Evolutionary conservation across 2,329 filamentous ascomycete genomes (phyloP).

Genomic region (Hypoxylon sp.): DNA sequence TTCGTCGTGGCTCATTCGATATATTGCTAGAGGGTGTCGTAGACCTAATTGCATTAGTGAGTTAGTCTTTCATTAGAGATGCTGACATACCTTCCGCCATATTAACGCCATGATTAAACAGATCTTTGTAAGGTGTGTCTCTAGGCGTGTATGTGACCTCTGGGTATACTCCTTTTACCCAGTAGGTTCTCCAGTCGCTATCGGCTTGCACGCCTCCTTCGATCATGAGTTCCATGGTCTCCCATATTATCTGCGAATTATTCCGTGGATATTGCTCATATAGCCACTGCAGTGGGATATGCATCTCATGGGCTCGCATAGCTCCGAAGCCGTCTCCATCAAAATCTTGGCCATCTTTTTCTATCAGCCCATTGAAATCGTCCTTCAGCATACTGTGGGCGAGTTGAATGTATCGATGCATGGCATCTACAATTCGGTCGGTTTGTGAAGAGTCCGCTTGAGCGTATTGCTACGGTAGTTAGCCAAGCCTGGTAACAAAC

Average conservation of each 20-base stretch:
- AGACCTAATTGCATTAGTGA: constrained; percentile 43
- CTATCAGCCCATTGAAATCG: constrained; percentile 60
- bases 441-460: constrained; percentile 57
- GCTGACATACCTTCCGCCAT: constrained; percentile 50
- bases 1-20: constrained; percentile 51
- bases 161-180: constrained; percentile 45
- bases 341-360: constrained; percentile 54
- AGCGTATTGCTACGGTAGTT: constrained; percentile 51
- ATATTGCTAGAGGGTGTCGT: constrained; percentile 52
- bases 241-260: constrained; percentile 49
- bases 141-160: constrained; percentile 42
- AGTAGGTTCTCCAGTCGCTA: constrained; percentile 49
- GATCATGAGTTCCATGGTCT: constrained; percentile 57
- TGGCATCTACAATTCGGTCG: constrained; percentile 55
- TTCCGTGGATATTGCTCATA: constrained; percentile 47
- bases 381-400: constrained; percentile 64
- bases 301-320: constrained; percentile 51
- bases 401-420: constrained; percentile 59
- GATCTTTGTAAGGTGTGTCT: constrained; percentile 43
- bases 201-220: constrained; percentile 49
- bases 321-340: constrained; percentile 49
- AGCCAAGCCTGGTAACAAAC: constrained; percentile 7
- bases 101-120: constrained; percentile 55
- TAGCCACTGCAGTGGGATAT: constrained; percentile 53
- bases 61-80: not conserved